phyloP scores from a whole-genome alignment of 1,139 yeast genomes.

The Geotrichum macrosporum region DNA sequence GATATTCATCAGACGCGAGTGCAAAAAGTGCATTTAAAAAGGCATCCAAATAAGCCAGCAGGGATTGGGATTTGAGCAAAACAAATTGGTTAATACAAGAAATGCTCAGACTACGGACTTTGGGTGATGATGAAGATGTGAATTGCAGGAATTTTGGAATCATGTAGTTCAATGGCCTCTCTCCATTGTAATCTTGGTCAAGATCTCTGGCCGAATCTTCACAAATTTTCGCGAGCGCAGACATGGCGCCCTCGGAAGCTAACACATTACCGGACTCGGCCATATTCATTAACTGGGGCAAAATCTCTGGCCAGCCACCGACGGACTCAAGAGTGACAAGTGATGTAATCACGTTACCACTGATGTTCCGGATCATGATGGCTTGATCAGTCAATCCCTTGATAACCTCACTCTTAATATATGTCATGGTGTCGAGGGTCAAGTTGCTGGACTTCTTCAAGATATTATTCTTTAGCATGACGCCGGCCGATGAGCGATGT shows the following conservation, averaged over 20 bases:
- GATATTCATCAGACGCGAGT: slow-evolving; percentile 53
- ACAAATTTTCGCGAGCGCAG: slow-evolving; percentile 81
- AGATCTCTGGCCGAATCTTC: slow-evolving; percentile 67
- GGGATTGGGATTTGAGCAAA: slow-evolving; percentile 60
- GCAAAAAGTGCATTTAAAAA: slow-evolving; percentile 61
- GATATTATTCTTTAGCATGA: slow-evolving; percentile 72
- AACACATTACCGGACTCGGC: slow-evolving; percentile 44
- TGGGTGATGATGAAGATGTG: slow-evolving; percentile 39
- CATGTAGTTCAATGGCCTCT: slow-evolving; percentile 63
- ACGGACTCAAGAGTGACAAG: slow-evolving; percentile 68
- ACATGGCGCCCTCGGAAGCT: slow-evolving; percentile 64
- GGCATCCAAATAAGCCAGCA: slow-evolving; percentile 63
- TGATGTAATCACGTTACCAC: slow-evolving; percentile 87
- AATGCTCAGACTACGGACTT: slow-evolving; percentile 60
- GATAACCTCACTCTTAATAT: slow-evolving; percentile 57
- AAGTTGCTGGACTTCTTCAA: slow-evolving; percentile 36
- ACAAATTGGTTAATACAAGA: slow-evolving; percentile 76
- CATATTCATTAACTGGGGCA: slow-evolving; percentile 62
- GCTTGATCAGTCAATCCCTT: slow-evolving; percentile 63
- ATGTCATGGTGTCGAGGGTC: slow-evolving; percentile 43
- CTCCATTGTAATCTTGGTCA: slow-evolving; percentile 57
- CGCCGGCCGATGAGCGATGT: slow-evolving; percentile 87
- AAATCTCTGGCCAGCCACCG: slow-evolving; percentile 65
- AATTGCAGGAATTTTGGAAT: slow-evolving; percentile 61
- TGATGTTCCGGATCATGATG: slow-evolving; percentile 69